Evolutionary conservation across 2,329 filamentous ascomycete species (phyloP).

Genomic region (Coleophoma crateriformis): DNA sequence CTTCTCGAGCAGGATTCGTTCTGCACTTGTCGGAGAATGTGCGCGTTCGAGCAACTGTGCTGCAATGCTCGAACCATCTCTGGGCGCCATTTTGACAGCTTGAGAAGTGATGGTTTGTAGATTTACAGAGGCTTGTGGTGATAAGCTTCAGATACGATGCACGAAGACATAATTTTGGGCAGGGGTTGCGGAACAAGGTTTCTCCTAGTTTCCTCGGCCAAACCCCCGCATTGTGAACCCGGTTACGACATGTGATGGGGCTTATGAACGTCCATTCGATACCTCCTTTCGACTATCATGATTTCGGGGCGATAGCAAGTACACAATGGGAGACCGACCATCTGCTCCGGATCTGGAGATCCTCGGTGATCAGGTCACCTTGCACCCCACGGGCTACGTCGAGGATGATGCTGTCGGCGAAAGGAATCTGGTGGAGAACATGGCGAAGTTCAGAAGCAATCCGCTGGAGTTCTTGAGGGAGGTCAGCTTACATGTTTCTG

Average conservation of each 20-base stretch:
- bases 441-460: conserved; percentile 76
- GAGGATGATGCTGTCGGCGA: conserved; percentile 48
- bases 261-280: neutral
- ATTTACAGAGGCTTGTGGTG: neutral
- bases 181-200: neutral
- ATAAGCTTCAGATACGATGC: neutral
- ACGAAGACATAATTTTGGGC: neutral
- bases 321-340: conserved; percentile 28
- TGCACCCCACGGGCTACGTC: conserved; percentile 67
- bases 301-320: conserved; percentile 1
- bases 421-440: conserved; percentile 70
- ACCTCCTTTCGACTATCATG: neutral
- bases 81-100: neutral
- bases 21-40: conserved; percentile 67
- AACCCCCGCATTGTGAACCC: neutral
- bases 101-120: neutral
- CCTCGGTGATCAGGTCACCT: conserved; percentile 65
- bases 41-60: conserved; percentile 68
- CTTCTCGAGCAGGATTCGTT: conserved; percentile 73
- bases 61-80: conserved; percentile 28
- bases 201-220: neutral
- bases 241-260: neutral
- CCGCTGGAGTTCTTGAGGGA: conserved; percentile 81
- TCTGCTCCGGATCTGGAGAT: conserved; percentile 75
- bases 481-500: conserved; percentile 87